These are phyloP conservation scores for Trametes pubescens DNA, from an alignment of 1,284 basidiomycete genomes.

Conservation along the genomic window DNA sequence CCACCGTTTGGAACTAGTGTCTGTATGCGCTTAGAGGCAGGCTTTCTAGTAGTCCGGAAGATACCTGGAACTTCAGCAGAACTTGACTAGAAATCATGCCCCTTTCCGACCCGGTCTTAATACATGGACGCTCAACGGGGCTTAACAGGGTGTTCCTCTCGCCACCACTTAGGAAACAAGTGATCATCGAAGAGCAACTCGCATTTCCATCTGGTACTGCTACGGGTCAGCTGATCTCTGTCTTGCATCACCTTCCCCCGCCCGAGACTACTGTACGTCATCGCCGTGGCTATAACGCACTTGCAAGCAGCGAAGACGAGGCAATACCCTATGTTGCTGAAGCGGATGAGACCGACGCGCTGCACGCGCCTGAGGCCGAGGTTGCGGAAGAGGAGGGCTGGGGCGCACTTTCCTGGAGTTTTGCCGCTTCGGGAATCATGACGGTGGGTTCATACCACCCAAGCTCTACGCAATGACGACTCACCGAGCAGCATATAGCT, in stretches of 20 bases:
- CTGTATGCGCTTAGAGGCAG: too few relatives aligned
- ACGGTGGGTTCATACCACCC: conserved; percentile 61
- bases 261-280: conserved; percentile 62
- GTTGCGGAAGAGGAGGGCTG: conserved; percentile 62
- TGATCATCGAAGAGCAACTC: conserved; percentile 95
- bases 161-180: conserved; percentile 92
- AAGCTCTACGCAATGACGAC: not conserved
- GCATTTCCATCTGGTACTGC: conserved; percentile 97
- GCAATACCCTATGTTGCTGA: conserved; percentile 20
- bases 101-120: not conserved
- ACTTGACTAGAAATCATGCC: too few relatives aligned
- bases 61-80: too few relatives aligned
- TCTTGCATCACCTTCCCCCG: conserved; percentile 83
- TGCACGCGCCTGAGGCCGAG: conserved; percentile 15
- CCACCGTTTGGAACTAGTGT: too few relatives aligned
- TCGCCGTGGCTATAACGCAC: conserved; percentile 61
- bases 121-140: conserved; percentile 12
- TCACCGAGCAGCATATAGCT: conserved; percentile 54
- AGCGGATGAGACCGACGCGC: conserved; percentile 29
- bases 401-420: conserved; percentile 79
- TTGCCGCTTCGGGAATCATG: conserved; percentile 71
- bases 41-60: too few relatives aligned
- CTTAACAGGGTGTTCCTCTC: conserved; percentile 86
- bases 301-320: conserved; percentile 49
- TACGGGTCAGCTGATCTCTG: conserved; percentile 93